Percentiles rank a stretch among this genome's conserved stretches.
phyloP scores from a whole-genome alignment of 768 basidiomycete genomes.

The Tricholoma sp. region DNA sequence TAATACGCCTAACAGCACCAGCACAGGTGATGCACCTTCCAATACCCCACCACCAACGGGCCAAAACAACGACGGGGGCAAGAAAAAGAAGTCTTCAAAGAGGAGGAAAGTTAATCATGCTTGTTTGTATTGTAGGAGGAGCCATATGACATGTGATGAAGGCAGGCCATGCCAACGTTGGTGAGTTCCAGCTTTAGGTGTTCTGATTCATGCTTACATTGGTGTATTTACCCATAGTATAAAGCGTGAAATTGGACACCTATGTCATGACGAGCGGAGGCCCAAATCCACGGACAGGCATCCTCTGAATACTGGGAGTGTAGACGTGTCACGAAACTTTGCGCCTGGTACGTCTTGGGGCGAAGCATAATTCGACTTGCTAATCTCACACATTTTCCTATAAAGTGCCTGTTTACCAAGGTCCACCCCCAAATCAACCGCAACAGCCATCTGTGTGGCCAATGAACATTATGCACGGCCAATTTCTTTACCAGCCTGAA shows the following conservation, averaged over 20 bases:
- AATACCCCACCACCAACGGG: background rate
- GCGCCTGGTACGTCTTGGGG: slow-evolving; percentile 35
- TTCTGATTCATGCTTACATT: slow-evolving; percentile 8
- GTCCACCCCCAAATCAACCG: slow-evolving; percentile 22
- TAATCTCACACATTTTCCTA: background rate
- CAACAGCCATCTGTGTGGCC: slow-evolving; percentile 45
- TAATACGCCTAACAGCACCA: background rate
- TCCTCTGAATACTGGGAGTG: slow-evolving; percentile 19
- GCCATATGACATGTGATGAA: slow-evolving; percentile 92
- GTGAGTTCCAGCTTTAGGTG: slow-evolving; percentile 42
- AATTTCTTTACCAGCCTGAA: slow-evolving; percentile 69
- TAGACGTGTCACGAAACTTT: slow-evolving; percentile 36
- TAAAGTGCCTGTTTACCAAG: slow-evolving; percentile 34
- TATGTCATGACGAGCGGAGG: slow-evolving; percentile 85
- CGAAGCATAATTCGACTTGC: background rate
- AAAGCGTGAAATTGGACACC: slow-evolving; percentile 93
- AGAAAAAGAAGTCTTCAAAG: slow-evolving; percentile 53
- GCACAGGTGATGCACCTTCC: background rate
- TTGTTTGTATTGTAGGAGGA: slow-evolving; percentile 87
- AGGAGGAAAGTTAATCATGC: slow-evolving; percentile 89
- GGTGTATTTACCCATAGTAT: slow-evolving; percentile 46
- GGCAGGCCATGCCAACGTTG: slow-evolving; percentile 90
- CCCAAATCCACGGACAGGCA: slow-evolving; percentile 45
- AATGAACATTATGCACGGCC: slow-evolving; percentile 40
- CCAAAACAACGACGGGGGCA: slow-evolving; percentile 10